phyloP scores from a whole-genome alignment of 2,329 filamentous ascomycete genomes.

The Fonsecaea monophora region DNA sequence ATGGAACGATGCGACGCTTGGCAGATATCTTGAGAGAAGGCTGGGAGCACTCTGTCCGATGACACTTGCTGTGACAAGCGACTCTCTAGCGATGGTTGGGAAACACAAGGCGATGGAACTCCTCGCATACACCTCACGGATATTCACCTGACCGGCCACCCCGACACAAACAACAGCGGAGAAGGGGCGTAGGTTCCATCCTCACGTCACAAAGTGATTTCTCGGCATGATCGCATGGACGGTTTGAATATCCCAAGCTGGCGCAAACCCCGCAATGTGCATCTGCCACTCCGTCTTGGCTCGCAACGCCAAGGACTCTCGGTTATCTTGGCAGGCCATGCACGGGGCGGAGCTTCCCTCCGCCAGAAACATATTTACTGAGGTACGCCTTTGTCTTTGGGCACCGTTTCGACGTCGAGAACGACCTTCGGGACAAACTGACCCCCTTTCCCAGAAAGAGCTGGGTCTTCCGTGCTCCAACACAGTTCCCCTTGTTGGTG shows the following conservation, averaged over 20 bases:
- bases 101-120: not conserved
- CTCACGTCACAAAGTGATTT: not conserved
- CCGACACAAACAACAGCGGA: not conserved
- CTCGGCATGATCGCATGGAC: not conserved
- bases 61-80: not conserved
- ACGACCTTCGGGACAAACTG: not conserved
- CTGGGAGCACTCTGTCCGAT: not conserved
- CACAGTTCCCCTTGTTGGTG: not conserved
- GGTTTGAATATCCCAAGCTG: not conserved
- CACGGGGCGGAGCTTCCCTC: constrained; percentile 11
- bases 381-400: not conserved
- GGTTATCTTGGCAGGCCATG: constrained; percentile 14
- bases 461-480: not conserved
- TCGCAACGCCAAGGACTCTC: constrained; percentile 14
- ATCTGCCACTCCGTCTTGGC: constrained; percentile 4
- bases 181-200: not conserved
- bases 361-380: not conserved
- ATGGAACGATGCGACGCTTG: constrained; percentile 40
- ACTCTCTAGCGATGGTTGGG: not conserved
- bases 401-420: not conserved
- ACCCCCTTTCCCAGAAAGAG: not conserved
- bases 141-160: not conserved
- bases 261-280: constrained; percentile 16
- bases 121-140: not conserved
- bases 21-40: constrained; percentile 32